These are phyloP conservation scores for Bryoglossum gracile DNA, from an alignment of 495 filamentous ascomycete species.

Conservation along the genomic window DNA sequence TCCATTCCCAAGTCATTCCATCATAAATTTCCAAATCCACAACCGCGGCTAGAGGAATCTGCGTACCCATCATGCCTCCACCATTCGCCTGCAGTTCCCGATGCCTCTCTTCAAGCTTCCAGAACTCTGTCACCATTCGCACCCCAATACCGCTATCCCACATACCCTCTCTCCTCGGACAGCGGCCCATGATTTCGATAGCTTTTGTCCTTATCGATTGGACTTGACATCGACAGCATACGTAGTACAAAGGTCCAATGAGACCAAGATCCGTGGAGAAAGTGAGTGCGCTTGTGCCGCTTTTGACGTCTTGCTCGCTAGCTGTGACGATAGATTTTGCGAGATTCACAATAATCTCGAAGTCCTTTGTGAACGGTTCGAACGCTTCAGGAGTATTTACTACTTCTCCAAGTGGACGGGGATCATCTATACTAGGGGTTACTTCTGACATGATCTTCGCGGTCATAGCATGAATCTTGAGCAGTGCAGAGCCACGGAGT, in stretches of 20 bases:
- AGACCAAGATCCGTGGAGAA: constrained; percentile 30
- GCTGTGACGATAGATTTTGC: constrained; percentile 14
- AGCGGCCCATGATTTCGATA: constrained; percentile 29
- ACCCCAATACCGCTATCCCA: constrained; percentile 28
- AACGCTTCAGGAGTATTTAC: constrained; percentile 6
- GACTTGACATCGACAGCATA: constrained; percentile 34
- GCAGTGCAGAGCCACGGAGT: constrained; percentile 18
- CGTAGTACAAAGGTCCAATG: constrained; percentile 32
- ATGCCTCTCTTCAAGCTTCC: constrained; percentile 15
- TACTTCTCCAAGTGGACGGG: constrained; percentile 1
- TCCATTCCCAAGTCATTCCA: constrained; percentile 20
- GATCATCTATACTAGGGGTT: not conserved
- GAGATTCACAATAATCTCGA: constrained; percentile 11
- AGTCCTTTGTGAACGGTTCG: constrained; percentile 2
- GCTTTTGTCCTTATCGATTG: constrained; percentile 33
- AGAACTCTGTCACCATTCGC: constrained; percentile 12
- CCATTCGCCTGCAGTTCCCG: not conserved
- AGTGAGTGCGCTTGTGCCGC: constrained; percentile 13
- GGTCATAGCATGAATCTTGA: constrained; percentile 19
- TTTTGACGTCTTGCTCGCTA: constrained; percentile 7
- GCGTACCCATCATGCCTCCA: not conserved
- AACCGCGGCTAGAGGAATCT: not conserved
- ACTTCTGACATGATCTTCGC: constrained; percentile 7
- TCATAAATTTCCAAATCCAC: constrained; percentile 17
- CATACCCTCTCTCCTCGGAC: constrained; percentile 40